phyloP scores from a whole-genome alignment of 2,329 filamentous ascomycete species.

The Aciculosporium take region DNA sequence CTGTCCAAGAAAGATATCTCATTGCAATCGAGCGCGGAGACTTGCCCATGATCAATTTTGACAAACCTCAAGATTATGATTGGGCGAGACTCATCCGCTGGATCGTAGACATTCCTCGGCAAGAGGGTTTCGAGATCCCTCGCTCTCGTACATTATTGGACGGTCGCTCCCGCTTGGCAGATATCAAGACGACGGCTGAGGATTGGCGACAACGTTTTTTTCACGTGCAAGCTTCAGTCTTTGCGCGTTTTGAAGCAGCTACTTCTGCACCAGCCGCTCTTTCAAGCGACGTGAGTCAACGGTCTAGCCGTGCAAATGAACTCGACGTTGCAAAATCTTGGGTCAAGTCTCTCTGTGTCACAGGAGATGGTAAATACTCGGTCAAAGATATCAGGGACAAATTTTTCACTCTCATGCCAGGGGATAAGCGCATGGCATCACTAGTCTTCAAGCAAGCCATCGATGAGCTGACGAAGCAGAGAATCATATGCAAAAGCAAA shows the following conservation, averaged over 20 bases:
- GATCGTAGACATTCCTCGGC: slow-evolving; percentile 39
- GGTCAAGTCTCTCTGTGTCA: slow-evolving; percentile 45
- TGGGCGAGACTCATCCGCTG: slow-evolving; percentile 54
- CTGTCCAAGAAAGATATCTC: slow-evolving; percentile 53
- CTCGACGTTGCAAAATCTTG: slow-evolving; percentile 39
- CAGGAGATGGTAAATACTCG: slow-evolving; percentile 33
- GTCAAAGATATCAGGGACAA: slow-evolving; percentile 33
- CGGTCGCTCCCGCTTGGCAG: slow-evolving; percentile 25
- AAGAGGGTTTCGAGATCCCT: slow-evolving; percentile 35
- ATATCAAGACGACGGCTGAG: slow-evolving; percentile 17
- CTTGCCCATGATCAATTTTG: slow-evolving; percentile 47
- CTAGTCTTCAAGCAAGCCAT: slow-evolving; percentile 34
- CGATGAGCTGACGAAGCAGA: slow-evolving; percentile 31
- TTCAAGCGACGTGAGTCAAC: slow-evolving; percentile 3
- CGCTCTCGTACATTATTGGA: slow-evolving; percentile 30
- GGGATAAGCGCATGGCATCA: slow-evolving; percentile 25
- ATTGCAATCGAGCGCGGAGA: slow-evolving; percentile 49
- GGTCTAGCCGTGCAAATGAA: slow-evolving; percentile 11
- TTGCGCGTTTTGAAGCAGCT: slow-evolving; percentile 40
- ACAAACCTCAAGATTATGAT: slow-evolving; percentile 50
- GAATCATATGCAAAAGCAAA: slow-evolving; percentile 46
- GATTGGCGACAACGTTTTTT: slow-evolving; percentile 46
- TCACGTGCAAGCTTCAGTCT: slow-evolving; percentile 36
- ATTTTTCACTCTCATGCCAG: slow-evolving; percentile 33
- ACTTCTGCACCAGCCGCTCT: slow-evolving; percentile 33